Conservation (phyloP, 1,139 yeast genomes). For the Schizosaccharomyces versatilis region DNA sequence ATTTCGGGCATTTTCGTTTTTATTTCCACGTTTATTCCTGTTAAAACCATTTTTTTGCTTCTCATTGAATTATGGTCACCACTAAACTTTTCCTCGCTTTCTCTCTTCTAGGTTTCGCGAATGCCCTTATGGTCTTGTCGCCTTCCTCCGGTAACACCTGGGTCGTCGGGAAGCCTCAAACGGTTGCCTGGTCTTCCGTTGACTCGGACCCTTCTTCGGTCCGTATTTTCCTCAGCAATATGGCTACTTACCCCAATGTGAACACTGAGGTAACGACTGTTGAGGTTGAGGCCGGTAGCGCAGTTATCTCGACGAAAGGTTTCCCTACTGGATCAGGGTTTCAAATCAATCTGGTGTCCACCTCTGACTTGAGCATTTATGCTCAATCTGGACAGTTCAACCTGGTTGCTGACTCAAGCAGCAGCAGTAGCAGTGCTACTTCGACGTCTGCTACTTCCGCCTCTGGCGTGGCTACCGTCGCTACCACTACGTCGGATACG, state of each 20-base stretch:
- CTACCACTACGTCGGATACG: neutral
- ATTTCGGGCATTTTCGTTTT: too few species aligned
- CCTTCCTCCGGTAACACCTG: conserved; percentile 7
- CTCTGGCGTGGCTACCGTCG: neutral
- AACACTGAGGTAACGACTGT: neutral
- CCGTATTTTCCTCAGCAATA: conserved; percentile 8
- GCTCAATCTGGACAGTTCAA: neutral
- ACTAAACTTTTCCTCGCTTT: neutral
- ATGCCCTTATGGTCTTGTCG: conserved; percentile 7
- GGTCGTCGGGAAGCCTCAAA: conserved; percentile 6
- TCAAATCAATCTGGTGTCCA: neutral
- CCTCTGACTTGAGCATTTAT: neutral
- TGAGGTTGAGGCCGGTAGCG: neutral
- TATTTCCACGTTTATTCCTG: too few species aligned
- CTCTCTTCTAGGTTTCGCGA: conserved; percentile 5
- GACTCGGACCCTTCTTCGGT: conserved; percentile 8
- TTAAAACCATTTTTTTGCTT: too few species aligned
- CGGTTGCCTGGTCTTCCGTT: conserved; percentile 8
- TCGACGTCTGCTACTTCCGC: neutral
- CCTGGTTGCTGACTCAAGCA: neutral
- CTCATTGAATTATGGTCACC: neutral
- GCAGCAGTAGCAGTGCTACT: neutral
- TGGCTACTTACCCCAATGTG: neutral
- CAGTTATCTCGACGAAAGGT: neutral
- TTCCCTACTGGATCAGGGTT: neutral